Evolutionary conservation across 1,139 yeast genomes (phyloP).

Genomic region (Nadsonia commutata): DNA sequence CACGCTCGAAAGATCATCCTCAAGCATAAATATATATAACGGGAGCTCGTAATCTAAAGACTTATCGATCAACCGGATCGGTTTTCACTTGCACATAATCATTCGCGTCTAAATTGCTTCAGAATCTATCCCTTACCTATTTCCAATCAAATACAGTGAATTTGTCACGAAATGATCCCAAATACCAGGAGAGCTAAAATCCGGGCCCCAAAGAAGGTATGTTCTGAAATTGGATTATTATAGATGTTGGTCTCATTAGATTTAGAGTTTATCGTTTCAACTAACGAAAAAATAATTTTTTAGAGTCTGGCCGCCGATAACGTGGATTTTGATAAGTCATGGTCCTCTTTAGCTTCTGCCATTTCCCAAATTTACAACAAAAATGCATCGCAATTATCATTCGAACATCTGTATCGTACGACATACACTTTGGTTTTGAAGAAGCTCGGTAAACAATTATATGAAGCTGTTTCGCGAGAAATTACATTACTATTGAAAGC

Average conservation of each 20-base stretch:
- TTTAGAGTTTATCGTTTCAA: no score
- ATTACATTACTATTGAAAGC: conserved; percentile 36
- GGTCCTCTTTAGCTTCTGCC: conserved; percentile 62
- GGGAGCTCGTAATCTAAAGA: no score
- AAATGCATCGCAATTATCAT: conserved; percentile 63
- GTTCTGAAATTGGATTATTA: conserved; percentile 37
- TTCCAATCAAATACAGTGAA: no score
- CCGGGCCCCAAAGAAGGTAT: neutral
- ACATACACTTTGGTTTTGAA: conserved; percentile 69
- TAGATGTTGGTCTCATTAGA: conserved; percentile 52
- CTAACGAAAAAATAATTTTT: no score
- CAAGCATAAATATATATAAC: no score
- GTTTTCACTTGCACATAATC: no score
- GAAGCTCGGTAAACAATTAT: conserved; percentile 56
- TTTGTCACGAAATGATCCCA: neutral
- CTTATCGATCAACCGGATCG: no score
- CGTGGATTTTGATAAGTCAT: conserved; percentile 53
- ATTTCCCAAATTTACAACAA: conserved; percentile 60
- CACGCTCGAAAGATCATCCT: no score
- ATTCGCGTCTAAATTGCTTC: no score
- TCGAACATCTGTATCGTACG: conserved; percentile 70
- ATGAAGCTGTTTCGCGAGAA: conserved; percentile 43
- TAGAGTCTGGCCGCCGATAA: no score
- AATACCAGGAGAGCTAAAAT: neutral
- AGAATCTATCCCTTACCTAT: no score